Evolutionary conservation across 768 basidiomycete species (phyloP).

Genomic region (Chalciporus piperatus): DNA sequence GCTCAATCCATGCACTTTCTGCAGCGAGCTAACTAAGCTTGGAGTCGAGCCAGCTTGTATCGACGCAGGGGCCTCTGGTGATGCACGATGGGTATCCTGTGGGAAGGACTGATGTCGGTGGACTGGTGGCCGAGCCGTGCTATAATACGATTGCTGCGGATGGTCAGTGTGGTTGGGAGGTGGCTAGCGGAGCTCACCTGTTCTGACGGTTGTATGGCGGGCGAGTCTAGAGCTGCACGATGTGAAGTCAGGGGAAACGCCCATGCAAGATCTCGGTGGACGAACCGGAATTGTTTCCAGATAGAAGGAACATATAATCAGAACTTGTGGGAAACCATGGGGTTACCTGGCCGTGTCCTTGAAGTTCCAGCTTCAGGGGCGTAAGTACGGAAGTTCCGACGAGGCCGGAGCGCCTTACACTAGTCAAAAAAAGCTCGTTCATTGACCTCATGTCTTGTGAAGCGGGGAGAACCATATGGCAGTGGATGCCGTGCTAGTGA

Average conservation of each 20-base stretch:
- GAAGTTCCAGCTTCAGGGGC: conserved; percentile 20
- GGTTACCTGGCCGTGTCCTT: conserved; percentile 18
- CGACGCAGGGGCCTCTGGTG: conserved; percentile 12
- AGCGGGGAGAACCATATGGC: conserved; percentile 54
- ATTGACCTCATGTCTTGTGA: conserved; percentile 46
- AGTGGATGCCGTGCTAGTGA: conserved; percentile 50
- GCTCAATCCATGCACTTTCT: conserved; percentile 65
- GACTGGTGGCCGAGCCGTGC: conserved; percentile 17
- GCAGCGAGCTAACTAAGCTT: conserved; percentile 59
- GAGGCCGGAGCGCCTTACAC: conserved; percentile 29
- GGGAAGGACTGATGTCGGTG: conserved; percentile 30
- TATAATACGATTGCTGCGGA: not conserved
- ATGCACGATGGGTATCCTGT: conserved; percentile 24
- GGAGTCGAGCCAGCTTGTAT: conserved; percentile 33
- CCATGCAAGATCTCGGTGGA: conserved; percentile 5
- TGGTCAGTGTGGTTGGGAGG: conserved; percentile 10
- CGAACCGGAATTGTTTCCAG: conserved; percentile 33
- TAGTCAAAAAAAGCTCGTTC: conserved; percentile 46
- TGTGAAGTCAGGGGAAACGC: not conserved
- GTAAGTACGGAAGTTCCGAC: conserved; percentile 1
- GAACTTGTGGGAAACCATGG: conserved; percentile 43
- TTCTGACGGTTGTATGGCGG: not conserved
- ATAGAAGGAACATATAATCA: conserved; percentile 41
- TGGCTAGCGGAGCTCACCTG: conserved; percentile 8
- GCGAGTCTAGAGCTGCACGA: conserved; percentile 12